A percentile compares a stretch with the other conserved stretches of the same genome.
Evolutionary conservation across 2,329 filamentous ascomycete species (phyloP).

Genomic region (Aspergillus unguis): DNA sequence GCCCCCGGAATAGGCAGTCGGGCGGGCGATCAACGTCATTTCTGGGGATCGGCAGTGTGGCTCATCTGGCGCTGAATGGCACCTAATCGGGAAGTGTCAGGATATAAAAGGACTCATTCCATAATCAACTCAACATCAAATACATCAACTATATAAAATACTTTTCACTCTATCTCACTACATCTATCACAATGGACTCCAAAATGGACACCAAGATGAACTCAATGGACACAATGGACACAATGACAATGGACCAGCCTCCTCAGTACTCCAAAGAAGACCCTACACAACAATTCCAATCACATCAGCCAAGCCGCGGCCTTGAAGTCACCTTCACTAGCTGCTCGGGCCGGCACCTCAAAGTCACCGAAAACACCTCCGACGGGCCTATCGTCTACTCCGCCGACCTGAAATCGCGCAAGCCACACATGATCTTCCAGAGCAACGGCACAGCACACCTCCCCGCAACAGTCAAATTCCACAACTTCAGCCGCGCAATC

Average conservation of each 20-base stretch:
- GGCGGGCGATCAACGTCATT: too few species aligned
- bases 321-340: constrained; percentile 12
- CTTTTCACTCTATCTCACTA: background rate
- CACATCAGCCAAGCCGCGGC: background rate
- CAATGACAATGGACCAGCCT: background rate
- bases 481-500: constrained; percentile 8
- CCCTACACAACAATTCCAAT: background rate
- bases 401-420: constrained; percentile 12
- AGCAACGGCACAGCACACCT: constrained; percentile 3
- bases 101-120: too few species aligned
- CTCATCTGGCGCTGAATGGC: background rate
- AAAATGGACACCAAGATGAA: background rate
- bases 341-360: constrained; percentile 7
- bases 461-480: constrained; percentile 12
- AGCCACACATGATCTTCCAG: constrained; percentile 15
- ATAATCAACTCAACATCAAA: too few species aligned
- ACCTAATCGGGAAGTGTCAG: background rate
- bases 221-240: background rate
- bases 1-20: too few species aligned
- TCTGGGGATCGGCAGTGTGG: too few species aligned
- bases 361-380: constrained; percentile 5
- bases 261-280: background rate
- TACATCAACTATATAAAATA: background rate
- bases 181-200: too few species aligned
- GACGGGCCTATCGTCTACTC: constrained; percentile 7